Percentiles rank a stretch among this genome's conserved stretches.
These are phyloP conservation scores for Cyanodermella asteris DNA, from an alignment of 2,329 filamentous ascomycete species.

Conservation along the genomic window DNA sequence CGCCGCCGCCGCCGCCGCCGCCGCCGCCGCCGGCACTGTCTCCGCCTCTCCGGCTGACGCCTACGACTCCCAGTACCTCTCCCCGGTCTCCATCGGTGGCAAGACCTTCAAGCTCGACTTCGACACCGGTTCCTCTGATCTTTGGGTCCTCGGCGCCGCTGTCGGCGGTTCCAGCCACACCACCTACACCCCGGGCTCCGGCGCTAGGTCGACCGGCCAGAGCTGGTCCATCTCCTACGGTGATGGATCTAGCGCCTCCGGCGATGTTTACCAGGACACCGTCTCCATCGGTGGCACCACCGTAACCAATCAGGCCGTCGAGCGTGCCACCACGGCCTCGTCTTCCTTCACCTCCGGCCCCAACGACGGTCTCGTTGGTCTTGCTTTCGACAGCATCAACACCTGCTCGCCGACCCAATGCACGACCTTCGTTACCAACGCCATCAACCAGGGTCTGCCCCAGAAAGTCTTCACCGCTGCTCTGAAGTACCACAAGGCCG, in stretches of 20 bases:
- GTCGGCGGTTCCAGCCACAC: not conserved
- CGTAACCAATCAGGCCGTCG: conserved; percentile 39
- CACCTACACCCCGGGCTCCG: not conserved
- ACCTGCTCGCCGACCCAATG: conserved; percentile 24
- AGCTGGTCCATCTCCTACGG: conserved; percentile 43
- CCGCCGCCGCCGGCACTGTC: conserved; percentile 15
- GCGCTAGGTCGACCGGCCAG: conserved; percentile 18
- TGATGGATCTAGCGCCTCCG: conserved; percentile 40
- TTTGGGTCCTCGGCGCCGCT: conserved; percentile 24
- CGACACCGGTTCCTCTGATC: conserved; percentile 47
- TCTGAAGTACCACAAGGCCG: conserved; percentile 30
- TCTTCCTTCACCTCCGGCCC: conserved; percentile 28
- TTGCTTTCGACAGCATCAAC: conserved; percentile 38
- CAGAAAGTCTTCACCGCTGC: conserved; percentile 31
- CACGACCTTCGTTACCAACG: conserved; percentile 14
- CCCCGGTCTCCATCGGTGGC: conserved; percentile 41
- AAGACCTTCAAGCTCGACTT: conserved; percentile 44
- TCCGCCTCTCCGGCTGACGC: conserved; percentile 22
- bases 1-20: conserved; percentile 14
- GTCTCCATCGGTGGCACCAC: conserved; percentile 39
- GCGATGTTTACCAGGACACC: conserved; percentile 43
- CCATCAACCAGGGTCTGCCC: conserved; percentile 22
- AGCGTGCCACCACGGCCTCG: conserved; percentile 40
- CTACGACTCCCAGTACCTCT: conserved; percentile 35
- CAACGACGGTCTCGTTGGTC: conserved; percentile 38